Conservation (phyloP, 2,329 filamentous ascomycete genomes). For the Zymoseptoria tritici region DNA sequence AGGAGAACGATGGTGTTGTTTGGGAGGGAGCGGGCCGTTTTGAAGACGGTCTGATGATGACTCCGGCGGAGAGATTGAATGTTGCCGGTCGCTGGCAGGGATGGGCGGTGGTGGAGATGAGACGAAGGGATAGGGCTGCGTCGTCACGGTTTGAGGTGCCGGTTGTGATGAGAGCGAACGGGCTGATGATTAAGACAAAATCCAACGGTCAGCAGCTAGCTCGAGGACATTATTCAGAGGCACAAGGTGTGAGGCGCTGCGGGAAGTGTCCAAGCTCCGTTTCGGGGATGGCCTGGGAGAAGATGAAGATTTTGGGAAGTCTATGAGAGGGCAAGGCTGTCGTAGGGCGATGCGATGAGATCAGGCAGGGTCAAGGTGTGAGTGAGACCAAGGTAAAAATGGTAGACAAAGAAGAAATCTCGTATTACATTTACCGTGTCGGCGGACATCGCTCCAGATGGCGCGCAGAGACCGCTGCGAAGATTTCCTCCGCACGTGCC, state of each 20-base stretch:
- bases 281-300: too few relatives aligned
- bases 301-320: too few relatives aligned
- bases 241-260: too few relatives aligned
- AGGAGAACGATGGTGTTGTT: neutral
- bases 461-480: neutral
- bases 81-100: neutral
- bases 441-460: neutral
- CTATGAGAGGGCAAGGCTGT: too few relatives aligned
- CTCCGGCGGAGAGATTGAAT: neutral
- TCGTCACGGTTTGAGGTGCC: neutral
- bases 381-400: neutral
- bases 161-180: neutral
- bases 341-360: neutral
- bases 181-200: neutral
- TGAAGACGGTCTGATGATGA: neutral
- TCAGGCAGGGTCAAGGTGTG: neutral
- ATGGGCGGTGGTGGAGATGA: neutral
- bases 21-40: neutral
- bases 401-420: neutral
- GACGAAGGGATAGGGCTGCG: neutral
- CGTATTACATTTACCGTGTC: neutral
- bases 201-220: neutral
- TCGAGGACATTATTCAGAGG: neutral
- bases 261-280: too few relatives aligned
- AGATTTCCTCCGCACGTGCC: neutral